Percentiles rank a stretch among this genome's conserved stretches.
Conservation (phyloP, 805 yeast genomes). For the Saccharomycopsis guyanensis region DNA sequence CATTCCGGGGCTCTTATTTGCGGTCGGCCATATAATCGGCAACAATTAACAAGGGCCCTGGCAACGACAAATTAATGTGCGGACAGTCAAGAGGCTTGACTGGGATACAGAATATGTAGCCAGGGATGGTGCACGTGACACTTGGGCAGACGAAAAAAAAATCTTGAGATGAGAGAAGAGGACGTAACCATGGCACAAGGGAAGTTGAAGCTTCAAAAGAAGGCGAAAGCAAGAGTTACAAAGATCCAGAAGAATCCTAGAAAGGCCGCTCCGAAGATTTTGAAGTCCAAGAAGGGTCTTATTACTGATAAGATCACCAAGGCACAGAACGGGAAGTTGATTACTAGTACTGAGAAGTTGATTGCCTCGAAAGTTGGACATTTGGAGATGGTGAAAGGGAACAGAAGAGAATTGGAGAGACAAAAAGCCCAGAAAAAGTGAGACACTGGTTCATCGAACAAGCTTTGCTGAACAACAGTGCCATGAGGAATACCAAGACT, state of each 20-base stretch:
- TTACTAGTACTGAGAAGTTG: slow-evolving; percentile 64
- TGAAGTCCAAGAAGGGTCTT: slow-evolving; percentile 34
- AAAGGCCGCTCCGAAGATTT: slow-evolving; percentile 34
- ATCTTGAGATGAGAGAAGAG: neutral
- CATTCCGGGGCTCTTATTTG: too few relatives aligned
- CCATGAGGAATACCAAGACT: too few relatives aligned
- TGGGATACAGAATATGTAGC: too few relatives aligned
- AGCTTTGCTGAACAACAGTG: too few relatives aligned
- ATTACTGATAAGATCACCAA: slow-evolving; percentile 18
- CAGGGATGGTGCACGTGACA: too few relatives aligned
- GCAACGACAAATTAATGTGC: too few relatives aligned
- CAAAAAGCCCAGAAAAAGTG: slow-evolving; percentile 42
- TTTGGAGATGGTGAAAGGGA: slow-evolving; percentile 82
- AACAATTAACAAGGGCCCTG: too few relatives aligned
- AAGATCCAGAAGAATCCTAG: slow-evolving; percentile 34
- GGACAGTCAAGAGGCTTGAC: too few relatives aligned
- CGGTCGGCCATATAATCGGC: too few relatives aligned
- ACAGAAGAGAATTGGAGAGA: slow-evolving; percentile 71
- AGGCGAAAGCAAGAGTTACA: slow-evolving; percentile 34
- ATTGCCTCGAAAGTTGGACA: slow-evolving; percentile 91
- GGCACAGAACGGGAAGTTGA: slow-evolving; percentile 13
- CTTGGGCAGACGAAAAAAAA: neutral
- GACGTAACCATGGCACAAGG: slow-evolving; percentile 37
- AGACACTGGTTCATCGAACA: too few relatives aligned
- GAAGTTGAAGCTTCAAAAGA: slow-evolving; percentile 31